Evolutionary conservation across 495 filamentous ascomycete genomes (phyloP), one percentile per base, ranked within the genome.

Genomic region (Penicillium psychrofluorescens): DNA sequence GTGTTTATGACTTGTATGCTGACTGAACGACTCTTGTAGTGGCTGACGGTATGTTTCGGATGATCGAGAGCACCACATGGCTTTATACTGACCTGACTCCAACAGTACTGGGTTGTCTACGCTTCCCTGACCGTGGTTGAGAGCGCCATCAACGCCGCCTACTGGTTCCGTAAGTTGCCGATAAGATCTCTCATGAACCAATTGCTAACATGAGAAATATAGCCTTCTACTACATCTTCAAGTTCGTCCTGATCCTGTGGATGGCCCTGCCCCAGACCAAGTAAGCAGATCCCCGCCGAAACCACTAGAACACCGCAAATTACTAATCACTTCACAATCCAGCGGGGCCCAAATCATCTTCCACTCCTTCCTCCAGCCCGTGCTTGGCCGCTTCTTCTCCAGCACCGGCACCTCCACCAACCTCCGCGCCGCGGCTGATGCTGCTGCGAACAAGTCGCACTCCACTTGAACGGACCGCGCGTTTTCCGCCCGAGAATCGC

Each of bases 151-250:
- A 92, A 76, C 67, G 90, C 94, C 46, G 86, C 94, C 36, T 99
- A 99, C 79, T 99, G 92, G 92, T 91, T 99, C 77, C 92, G 79
- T 83, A 77, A 51, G 78, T 71, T 22, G 22, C 22, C 4, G 22
- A 22, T 22, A 22, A 22, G 3, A 22, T 22, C 2, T 6, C 22
- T 6, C 22, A 3, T 4, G 6, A 22, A 6, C 22, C 22, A 22
- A 22, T 22, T 22, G 22, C 22, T 22, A 22, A 22, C 22, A 22
- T 22, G 22, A 22, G 22, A 22, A 3, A 3, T 22, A 22, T 45
- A 82, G 79, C 92, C 58, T 99, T 99, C 79, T 99, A 99, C 82
- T 99, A 88, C 72, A 92, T 90, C 71, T 97, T 97, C 84, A 99
- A 99, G 76, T 95, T 99, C 62, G 77, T 89, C 59, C 80, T 96